Evolutionary conservation across 352 stramenopile genomes (phyloP), one percentile per base, ranked within the genome.

Genomic region (Pilasporangium apinafurcum): DNA sequence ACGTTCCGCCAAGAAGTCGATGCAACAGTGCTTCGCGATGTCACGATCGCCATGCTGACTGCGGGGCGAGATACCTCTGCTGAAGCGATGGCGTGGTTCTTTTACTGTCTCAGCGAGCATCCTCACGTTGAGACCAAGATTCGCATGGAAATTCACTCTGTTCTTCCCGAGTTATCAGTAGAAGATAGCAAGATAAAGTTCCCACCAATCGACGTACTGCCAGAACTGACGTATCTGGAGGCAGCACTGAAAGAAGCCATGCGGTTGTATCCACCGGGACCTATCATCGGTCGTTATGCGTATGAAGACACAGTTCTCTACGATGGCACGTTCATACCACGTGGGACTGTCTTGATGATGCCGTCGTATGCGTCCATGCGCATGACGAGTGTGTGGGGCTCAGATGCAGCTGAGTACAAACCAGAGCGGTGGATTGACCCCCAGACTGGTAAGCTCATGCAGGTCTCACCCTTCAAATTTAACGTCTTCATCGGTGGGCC

Each of bases 11-110:
- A 31, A 47, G 29, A 57, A 42, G 27, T 48, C 65, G 0, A 43
- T 62, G 6, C 61, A 62, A 25, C 55, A n/a, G n/a, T 65, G 2
- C 46, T 91, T 21, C 69, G 75, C 29, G 76, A 92, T 45, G 75
- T 91, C 36, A 60, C 74, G 6, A 68, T 93, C 42, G 83, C 62
- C 27, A 71, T 91, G 37, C 68, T 90, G 13, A 56, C 78, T 4
- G 81, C 76, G 29, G 81, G 83, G n/a, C 57, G 73, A 26, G 78
- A 83, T 39, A 92, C 83, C 1, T 88, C 81, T 5, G 69, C 71
- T 6, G 57, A 68, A 26, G 71, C 62, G 5, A 33, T 89, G 30
- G 47, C 63, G 20, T 93, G 81, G 81, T 67, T 84, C 16, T 39
- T 94, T 27, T 70, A 86, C 33, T 81, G 88, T 62, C 48, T 92